A percentile compares a stretch with the other conserved stretches of the same genome.
phyloP scores from a whole-genome alignment of 2,329 filamentous ascomycete species.

The Septoria petroselini region DNA sequence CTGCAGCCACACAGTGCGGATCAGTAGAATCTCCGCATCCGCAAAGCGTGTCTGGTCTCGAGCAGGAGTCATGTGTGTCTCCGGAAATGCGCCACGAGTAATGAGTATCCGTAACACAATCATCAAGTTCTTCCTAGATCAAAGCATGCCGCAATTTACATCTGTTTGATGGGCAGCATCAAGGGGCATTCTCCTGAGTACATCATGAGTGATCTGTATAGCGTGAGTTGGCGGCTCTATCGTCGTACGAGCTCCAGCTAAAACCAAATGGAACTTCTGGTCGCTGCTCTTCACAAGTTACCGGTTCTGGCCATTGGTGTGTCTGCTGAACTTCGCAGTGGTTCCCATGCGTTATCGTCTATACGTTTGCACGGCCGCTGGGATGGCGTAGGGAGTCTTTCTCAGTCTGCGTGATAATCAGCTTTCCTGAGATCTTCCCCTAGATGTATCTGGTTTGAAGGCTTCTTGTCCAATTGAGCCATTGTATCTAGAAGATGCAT shows the following conservation, averaged over 20 bases:
- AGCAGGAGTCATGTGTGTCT: constrained; percentile 2
- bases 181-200: neutral
- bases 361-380: constrained; percentile 2
- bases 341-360: neutral
- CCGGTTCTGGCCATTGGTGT: constrained; percentile 5
- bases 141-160: constrained; percentile 1
- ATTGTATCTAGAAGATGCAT: too few relatives aligned
- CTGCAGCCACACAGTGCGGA: constrained; percentile 1
- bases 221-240: too few relatives aligned
- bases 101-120: constrained; percentile 2
- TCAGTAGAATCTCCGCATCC: neutral
- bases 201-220: neutral
- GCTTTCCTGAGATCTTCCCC: neutral
- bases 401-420: neutral
- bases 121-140: constrained; percentile 5
- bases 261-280: constrained; percentile 1
- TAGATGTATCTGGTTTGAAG: too few relatives aligned
- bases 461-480: too few relatives aligned
- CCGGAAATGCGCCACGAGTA: constrained; percentile 2
- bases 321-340: constrained; percentile 2
- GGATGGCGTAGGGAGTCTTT: constrained; percentile 2
- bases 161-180: constrained; percentile 4
- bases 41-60: neutral
- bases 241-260: too few relatives aligned
- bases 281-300: constrained; percentile 2